Evolutionary conservation across 345 rosid species (phyloP).

Genomic region (Populus deltoides): DNA sequence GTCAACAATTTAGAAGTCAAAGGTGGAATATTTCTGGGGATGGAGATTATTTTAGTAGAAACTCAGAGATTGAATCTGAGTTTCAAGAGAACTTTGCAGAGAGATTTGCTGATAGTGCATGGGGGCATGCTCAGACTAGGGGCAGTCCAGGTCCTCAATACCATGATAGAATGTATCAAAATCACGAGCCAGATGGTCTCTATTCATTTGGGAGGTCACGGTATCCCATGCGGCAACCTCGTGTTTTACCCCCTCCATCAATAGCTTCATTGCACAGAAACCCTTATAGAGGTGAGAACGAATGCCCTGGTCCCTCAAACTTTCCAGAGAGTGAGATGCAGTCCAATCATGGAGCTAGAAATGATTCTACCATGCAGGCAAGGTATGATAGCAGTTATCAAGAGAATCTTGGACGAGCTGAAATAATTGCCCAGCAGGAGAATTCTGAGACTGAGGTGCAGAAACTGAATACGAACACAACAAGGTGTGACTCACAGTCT

Average conservation of each 20-base stretch:
- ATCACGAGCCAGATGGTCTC: constrained; percentile 63
- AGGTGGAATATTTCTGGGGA: constrained; percentile 74
- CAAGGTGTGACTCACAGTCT: constrained; percentile 85
- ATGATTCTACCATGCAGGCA: constrained; percentile 41
- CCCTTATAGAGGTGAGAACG: constrained; percentile 49
- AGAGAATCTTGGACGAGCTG: constrained; percentile 41
- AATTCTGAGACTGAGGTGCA: constrained; percentile 35
- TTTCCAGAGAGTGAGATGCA: constrained; percentile 43
- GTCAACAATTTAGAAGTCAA: constrained; percentile 46
- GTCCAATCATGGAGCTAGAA: constrained; percentile 41
- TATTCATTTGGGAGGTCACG: constrained; percentile 76
- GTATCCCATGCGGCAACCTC: constrained; percentile 85
- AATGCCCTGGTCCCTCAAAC: constrained; percentile 53
- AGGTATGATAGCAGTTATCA: constrained; percentile 46
- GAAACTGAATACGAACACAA: constrained; percentile 45
- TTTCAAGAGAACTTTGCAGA: constrained; percentile 62
- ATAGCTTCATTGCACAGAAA: constrained; percentile 56
- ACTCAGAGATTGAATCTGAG: constrained; percentile 59
- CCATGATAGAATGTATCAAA: constrained; percentile 55
- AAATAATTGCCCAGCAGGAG: constrained; percentile 26
- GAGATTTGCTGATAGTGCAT: constrained; percentile 60
- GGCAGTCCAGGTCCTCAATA: constrained; percentile 53
- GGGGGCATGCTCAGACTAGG: constrained; percentile 58
- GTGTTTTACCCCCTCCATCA: constrained; percentile 84
- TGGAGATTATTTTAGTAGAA: constrained; percentile 61